phyloP scores from a whole-genome alignment of 208 protist species.

The Angomonas ambiguus region DNA sequence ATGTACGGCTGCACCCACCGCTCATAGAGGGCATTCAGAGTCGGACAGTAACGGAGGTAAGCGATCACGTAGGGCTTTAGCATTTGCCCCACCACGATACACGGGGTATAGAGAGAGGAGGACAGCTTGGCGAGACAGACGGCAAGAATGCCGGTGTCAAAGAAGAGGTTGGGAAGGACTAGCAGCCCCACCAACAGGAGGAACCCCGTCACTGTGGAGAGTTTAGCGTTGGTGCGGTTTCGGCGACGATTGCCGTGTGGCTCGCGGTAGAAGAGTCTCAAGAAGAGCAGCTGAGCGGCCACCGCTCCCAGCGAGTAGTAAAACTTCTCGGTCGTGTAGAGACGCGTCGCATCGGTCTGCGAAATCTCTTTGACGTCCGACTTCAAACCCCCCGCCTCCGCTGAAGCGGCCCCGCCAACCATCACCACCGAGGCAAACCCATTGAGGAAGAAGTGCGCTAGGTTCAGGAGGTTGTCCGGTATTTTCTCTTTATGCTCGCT shows the following conservation, averaged over 20 bases:
- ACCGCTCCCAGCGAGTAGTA: constrained; percentile 45
- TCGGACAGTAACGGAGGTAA: constrained; percentile 27
- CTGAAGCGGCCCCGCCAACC: neutral
- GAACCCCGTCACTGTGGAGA: constrained; percentile 31
- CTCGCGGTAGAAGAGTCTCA: constrained; percentile 48
- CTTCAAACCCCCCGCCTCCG: neutral
- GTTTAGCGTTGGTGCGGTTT: constrained; percentile 33
- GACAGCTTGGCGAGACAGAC: constrained; percentile 36
- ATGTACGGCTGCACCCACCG: constrained; percentile 15
- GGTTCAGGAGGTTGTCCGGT: neutral
- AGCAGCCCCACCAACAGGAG: constrained; percentile 33
- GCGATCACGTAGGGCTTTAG: constrained; percentile 50
- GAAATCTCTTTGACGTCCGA: neutral
- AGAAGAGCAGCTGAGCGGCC: constrained; percentile 33
- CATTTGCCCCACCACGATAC: constrained; percentile 46
- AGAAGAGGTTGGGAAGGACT: constrained; percentile 43
- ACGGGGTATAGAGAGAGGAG: constrained; percentile 40
- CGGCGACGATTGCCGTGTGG: constrained; percentile 31
- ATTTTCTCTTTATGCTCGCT: neutral
- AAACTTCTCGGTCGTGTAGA: constrained; percentile 53
- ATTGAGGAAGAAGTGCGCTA: neutral
- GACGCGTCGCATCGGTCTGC: constrained; percentile 18
- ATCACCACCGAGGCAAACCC: neutral
- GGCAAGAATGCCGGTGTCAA: constrained; percentile 44
- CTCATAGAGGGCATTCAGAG: constrained; percentile 15